Percentiles rank a stretch among this genome's conserved stretches.
These are phyloP conservation scores for Coemansia sp. DNA, from an alignment of 192 early-diverging fungal genomes.

Conservation along the genomic window DNA sequence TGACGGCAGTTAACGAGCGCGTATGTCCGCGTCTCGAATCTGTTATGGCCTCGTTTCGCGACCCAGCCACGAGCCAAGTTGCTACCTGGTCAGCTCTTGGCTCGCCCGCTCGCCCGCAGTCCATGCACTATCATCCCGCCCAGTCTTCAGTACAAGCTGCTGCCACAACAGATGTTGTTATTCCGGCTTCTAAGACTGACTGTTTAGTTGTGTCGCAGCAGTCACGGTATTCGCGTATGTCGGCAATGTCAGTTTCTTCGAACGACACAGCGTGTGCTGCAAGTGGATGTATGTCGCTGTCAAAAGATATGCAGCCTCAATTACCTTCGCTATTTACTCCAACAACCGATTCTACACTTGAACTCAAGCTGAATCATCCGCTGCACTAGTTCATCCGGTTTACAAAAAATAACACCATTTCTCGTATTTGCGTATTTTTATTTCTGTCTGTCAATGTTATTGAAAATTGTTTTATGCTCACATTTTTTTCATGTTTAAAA, in stretches of 20 bases:
- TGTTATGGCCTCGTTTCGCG: constrained; percentile 39
- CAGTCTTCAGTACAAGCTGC: constrained; percentile 1
- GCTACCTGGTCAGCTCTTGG: constrained; percentile 36
- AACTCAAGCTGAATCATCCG: neutral
- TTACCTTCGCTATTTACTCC: neutral
- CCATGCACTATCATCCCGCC: constrained; percentile 9
- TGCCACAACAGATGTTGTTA: neutral
- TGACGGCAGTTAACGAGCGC: constrained; percentile 21
- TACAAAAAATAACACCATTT: neutral
- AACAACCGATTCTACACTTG: neutral
- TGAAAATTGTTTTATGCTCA: constrained; percentile 6
- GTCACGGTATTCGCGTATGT: constrained; percentile 33
- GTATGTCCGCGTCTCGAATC: constrained; percentile 32
- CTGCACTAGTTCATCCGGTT: neutral
- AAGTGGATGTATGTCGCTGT: constrained; percentile 26
- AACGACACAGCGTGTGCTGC: constrained; percentile 49
- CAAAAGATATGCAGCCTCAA: constrained; percentile 19
- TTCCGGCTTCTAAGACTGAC: neutral
- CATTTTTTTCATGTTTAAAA: neutral
- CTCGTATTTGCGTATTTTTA: neutral
- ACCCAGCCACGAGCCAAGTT: constrained; percentile 33
- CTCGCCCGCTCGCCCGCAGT: constrained; percentile 2
- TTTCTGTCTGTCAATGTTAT: neutral
- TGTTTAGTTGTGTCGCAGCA: neutral
- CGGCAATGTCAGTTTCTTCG: constrained; percentile 39